Percentiles rank a stretch among this genome's conserved stretches.
Conservation (phyloP, 148 eudicot species). For the Salicornia ramosissima region DNA sequence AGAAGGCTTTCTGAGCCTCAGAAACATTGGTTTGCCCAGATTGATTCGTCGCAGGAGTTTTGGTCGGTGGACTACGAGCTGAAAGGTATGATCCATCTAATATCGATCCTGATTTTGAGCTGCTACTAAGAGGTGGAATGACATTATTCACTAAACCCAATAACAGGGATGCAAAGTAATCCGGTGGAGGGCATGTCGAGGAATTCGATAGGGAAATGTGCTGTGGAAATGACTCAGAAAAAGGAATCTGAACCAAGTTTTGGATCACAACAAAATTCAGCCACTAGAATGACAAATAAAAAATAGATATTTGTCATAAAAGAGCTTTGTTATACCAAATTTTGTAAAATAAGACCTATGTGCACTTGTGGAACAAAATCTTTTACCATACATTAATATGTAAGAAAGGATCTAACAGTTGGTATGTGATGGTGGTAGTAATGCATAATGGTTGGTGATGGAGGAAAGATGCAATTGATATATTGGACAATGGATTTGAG, state of each 20-base stretch:
- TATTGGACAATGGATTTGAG: no score
- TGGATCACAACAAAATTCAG: constrained; percentile 13
- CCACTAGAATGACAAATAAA: constrained; percentile 9
- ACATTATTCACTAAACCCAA: constrained; percentile 79
- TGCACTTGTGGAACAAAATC: no score
- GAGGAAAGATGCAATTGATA: no score
- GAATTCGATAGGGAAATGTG: constrained; percentile 65
- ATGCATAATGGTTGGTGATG: no score
- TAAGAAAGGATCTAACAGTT: no score
- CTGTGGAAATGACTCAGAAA: constrained; percentile 89
- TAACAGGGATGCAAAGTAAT: constrained; percentile 84
- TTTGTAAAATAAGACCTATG: no score
- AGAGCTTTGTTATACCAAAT: no score
- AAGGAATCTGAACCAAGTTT: constrained; percentile 62
- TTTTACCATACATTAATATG: no score
- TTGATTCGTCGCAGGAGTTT: constrained; percentile 47
- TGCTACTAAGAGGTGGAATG: constrained; percentile 67
- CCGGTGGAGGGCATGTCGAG: constrained; percentile 71
- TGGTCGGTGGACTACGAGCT: constrained; percentile 44
- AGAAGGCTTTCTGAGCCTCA: constrained; percentile 80
- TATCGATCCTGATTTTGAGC: constrained; percentile 48
- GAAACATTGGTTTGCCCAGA: constrained; percentile 46
- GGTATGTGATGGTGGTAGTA: no score
- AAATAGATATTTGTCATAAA: no score
- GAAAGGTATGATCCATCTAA: constrained; percentile 45